Evolutionary conservation across 1,284 basidiomycete species (phyloP).

Genomic region (Melampsora americana): DNA sequence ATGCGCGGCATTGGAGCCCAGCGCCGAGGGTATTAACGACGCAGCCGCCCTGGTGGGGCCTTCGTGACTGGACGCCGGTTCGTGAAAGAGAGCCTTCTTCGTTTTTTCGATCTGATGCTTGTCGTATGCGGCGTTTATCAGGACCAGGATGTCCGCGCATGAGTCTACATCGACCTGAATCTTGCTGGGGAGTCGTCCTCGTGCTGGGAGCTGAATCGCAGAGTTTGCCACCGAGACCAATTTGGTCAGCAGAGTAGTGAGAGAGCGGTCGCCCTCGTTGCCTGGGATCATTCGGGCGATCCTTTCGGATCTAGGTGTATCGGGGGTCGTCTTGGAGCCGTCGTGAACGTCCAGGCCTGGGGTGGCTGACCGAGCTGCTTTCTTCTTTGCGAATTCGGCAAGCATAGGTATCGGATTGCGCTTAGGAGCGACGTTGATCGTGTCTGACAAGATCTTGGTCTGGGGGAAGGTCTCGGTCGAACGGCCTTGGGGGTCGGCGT

Average conservation of each 20-base stretch:
- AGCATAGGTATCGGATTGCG: neutral
- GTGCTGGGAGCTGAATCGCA: neutral
- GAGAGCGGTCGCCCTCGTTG: neutral
- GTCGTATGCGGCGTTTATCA: neutral
- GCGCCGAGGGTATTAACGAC: too few relatives aligned
- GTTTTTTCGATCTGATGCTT: neutral
- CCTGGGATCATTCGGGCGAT: neutral
- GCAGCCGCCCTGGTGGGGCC: constrained; percentile 19
- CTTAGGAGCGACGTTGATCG: neutral
- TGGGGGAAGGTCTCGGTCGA: neutral
- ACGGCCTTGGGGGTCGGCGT: neutral
- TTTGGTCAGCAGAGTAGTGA: neutral
- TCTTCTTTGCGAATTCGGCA: neutral
- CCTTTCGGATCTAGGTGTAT: neutral
- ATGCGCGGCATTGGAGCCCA: too few relatives aligned
- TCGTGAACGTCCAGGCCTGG: neutral
- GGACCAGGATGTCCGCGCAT: neutral
- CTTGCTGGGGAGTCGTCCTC: neutral
- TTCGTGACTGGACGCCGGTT: neutral
- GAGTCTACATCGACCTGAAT: neutral
- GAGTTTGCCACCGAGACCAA: neutral
- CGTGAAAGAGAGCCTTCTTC: neutral
- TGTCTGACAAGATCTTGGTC: neutral
- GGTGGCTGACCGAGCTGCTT: neutral
- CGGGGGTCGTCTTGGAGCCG: neutral